Conservation (phyloP, 345 rosid species). For the Brassica carinata region DNA sequence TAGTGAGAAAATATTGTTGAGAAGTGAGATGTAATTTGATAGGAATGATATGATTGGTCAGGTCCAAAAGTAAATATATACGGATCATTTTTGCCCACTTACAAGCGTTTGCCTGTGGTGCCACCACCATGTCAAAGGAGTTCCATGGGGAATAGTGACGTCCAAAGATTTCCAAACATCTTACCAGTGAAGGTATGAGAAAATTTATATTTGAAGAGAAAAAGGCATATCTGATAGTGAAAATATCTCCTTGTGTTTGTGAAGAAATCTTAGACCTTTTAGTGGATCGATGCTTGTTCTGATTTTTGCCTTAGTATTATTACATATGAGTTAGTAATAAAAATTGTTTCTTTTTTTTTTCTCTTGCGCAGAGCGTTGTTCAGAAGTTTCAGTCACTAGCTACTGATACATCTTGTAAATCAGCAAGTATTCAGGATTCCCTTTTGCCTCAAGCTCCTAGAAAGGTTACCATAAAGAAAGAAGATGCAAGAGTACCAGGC, state of each 20-base stretch:
- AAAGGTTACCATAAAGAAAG: constrained; percentile 40
- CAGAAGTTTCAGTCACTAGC: constrained; percentile 48
- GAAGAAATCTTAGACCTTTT: neutral
- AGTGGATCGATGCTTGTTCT: neutral
- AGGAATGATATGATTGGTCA: constrained; percentile 41
- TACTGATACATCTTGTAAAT: constrained; percentile 18
- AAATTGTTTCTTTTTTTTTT: neutral
- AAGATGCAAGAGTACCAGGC: constrained; percentile 37
- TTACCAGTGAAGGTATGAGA: constrained; percentile 51
- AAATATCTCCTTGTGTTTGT: neutral
- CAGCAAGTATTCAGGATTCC: constrained; percentile 29
- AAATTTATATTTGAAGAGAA: neutral
- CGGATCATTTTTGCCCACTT: constrained; percentile 73
- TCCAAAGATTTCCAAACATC: constrained; percentile 40
- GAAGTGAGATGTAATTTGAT: constrained; percentile 9
- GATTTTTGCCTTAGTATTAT: constrained; percentile 10
- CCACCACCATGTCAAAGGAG: constrained; percentile 41
- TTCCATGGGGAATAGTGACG: constrained; percentile 37
- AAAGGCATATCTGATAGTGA: constrained; percentile 15
- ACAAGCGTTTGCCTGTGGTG: constrained; percentile 40
- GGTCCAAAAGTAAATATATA: constrained; percentile 62
- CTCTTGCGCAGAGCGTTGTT: constrained; percentile 47
- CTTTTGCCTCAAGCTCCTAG: constrained; percentile 39
- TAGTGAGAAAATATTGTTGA: neutral
- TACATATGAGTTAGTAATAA: neutral